phyloP scores from a whole-genome alignment of 768 basidiomycete species.

The Podaxis rugospora region DNA sequence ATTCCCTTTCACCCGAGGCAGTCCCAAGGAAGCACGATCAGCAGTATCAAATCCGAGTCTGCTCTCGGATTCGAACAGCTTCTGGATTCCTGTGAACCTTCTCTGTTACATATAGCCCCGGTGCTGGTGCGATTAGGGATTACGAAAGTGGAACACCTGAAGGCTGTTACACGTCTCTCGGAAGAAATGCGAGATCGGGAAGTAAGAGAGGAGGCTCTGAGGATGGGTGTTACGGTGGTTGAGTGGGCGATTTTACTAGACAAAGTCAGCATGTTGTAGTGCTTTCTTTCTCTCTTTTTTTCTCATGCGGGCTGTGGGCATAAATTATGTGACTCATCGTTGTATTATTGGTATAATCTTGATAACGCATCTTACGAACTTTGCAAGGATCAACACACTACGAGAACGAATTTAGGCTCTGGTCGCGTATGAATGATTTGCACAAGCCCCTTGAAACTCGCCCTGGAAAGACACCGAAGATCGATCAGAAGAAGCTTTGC shows the following conservation, averaged over 20 bases:
- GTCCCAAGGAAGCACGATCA: slow-evolving; percentile 34
- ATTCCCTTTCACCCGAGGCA: slow-evolving; percentile 30
- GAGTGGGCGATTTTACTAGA: slow-evolving; percentile 81
- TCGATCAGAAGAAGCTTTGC: no score
- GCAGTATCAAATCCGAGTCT: slow-evolving; percentile 34
- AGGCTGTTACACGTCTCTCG: slow-evolving; percentile 55
- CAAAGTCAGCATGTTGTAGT: slow-evolving; percentile 39
- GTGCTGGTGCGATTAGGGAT: slow-evolving; percentile 58
- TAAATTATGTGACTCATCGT: not conserved
- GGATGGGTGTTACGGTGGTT: slow-evolving; percentile 62
- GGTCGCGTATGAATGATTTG: no score
- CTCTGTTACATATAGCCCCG: slow-evolving; percentile 58
- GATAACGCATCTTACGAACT: not conserved
- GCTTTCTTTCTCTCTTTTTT: not conserved
- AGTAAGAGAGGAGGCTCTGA: slow-evolving; percentile 66
- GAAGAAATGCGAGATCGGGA: slow-evolving; percentile 67
- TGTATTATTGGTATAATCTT: not conserved
- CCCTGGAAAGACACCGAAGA: no score
- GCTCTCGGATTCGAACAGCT: slow-evolving; percentile 45
- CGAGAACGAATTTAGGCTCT: no score
- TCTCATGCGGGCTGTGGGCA: not conserved
- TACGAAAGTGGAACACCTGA: slow-evolving; percentile 52
- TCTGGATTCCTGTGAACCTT: slow-evolving; percentile 59
- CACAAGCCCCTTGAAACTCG: no score
- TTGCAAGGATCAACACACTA: no score